These are phyloP conservation scores for Cicer chorassanicum DNA, from an alignment of 306 rosid genomes.

Conservation along the genomic window DNA sequence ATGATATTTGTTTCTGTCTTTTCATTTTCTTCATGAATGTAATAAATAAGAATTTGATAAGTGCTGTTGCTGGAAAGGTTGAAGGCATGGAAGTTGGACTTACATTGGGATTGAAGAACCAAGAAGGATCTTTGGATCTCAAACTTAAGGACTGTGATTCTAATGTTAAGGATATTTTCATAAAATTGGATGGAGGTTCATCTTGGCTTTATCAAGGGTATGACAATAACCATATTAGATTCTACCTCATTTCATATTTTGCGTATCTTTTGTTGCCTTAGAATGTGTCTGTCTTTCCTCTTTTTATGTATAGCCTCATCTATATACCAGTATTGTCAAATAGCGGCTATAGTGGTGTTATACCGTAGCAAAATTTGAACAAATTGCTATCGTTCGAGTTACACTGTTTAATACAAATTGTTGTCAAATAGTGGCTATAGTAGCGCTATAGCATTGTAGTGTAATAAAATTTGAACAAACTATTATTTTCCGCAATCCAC, in stretches of 20 bases:
- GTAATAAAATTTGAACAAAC: no score
- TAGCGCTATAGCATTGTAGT: no score
- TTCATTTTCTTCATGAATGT: constrained; percentile 39
- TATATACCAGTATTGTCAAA: no score
- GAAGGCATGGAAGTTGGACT: constrained; percentile 85
- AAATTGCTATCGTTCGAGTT: no score
- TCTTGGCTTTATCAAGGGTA: constrained; percentile 99
- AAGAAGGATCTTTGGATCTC: constrained; percentile 76
- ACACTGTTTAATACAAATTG: no score
- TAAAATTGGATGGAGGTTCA: constrained; percentile 89
- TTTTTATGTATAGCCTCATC: neutral
- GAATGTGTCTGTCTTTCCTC: constrained; percentile 34
- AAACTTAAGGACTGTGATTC: constrained; percentile 68
- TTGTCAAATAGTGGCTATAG: no score
- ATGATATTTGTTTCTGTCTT: constrained; percentile 17
- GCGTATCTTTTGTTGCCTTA: constrained; percentile 5
- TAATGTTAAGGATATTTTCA: constrained; percentile 69
- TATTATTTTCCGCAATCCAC: no score
- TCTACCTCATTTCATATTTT: constrained; percentile 32
- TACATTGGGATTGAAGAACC: constrained; percentile 71
- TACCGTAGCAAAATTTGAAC: no score
- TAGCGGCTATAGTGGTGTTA: no score
- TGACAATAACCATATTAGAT: constrained; percentile 23
- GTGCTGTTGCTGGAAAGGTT: constrained; percentile 65
- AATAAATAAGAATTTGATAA: constrained; percentile 48